Evolutionary conservation across 202 grass and related monocot genomes (phyloP).

Genomic region (Carex arenaria): DNA sequence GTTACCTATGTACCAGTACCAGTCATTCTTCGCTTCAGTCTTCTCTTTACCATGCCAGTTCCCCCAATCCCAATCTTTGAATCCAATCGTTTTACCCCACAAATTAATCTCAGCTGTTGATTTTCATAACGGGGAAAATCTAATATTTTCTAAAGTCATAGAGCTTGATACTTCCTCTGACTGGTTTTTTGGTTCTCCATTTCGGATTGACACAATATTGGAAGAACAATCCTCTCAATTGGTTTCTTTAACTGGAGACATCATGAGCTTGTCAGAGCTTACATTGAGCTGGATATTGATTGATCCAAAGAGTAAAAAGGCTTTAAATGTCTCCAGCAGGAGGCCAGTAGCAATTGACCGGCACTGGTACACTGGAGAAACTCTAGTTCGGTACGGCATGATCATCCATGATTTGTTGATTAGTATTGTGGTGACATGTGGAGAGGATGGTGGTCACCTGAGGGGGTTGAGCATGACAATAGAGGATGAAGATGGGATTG

Average conservation of each 20-base stretch:
- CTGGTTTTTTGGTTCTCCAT: conserved; percentile 79
- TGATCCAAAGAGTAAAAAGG: conserved; percentile 36
- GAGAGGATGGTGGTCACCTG: conserved; percentile 31
- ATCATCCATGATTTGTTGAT: conserved; percentile 29
- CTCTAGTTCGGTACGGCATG: conserved; percentile 39
- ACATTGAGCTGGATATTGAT: conserved; percentile 70
- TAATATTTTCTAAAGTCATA: conserved; percentile 45
- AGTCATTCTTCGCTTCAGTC: conserved; percentile 65
- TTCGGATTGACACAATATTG: conserved; percentile 53
- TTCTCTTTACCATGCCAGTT: conserved; percentile 54
- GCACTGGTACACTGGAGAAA: conserved; percentile 52
- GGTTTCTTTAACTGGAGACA: not conserved
- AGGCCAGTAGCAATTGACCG: conserved; percentile 44
- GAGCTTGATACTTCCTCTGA: conserved; percentile 39
- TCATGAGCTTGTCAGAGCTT: conserved; percentile 25
- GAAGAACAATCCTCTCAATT: conserved; percentile 22
- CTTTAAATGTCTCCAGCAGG: conserved; percentile 51
- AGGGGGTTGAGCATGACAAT: conserved; percentile 45
- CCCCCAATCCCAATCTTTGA: not conserved
- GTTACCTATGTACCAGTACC: conserved; percentile 23
- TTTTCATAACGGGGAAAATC: conserved; percentile 37
- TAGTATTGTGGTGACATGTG: conserved; percentile 43
- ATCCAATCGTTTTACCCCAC: not conserved
- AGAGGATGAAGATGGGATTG: conserved; percentile 36
- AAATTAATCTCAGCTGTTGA: conserved; percentile 74